phyloP scores from a whole-genome alignment of 208 protist species.

The Leishmania martiniquensis region DNA sequence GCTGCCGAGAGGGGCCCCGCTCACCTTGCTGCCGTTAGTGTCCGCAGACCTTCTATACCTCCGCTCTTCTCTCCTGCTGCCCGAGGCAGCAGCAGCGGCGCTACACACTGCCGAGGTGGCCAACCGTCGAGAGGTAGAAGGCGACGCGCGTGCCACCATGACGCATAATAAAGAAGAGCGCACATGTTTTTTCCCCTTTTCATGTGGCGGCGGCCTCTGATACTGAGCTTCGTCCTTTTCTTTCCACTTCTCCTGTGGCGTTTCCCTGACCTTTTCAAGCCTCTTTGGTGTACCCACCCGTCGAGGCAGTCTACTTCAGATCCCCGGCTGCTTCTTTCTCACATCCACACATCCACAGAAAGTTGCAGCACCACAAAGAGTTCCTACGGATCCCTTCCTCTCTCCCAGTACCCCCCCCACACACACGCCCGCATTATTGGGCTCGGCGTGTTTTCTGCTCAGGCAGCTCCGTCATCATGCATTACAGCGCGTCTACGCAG shows the following conservation, averaged over 20 bases:
- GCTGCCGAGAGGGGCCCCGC: not conserved
- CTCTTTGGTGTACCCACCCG: not conserved
- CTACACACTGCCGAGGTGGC: not conserved
- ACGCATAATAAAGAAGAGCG: not conserved
- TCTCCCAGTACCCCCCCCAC: not conserved
- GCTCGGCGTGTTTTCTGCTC: not conserved
- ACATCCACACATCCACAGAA: not conserved
- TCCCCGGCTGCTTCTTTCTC: not conserved
- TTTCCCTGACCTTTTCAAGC: not conserved
- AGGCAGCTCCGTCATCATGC: not conserved
- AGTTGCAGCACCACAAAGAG: not conserved
- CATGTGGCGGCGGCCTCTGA: not conserved
- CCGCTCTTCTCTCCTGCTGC: not conserved
- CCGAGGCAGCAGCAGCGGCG: not conserved
- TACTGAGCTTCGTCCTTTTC: not conserved
- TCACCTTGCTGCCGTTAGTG: not conserved
- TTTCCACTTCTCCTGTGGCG: not conserved
- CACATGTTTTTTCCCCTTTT: not conserved
- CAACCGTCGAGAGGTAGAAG: too few relatives aligned
- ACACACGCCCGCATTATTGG: not conserved
- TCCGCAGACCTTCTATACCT: not conserved
- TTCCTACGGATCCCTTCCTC: not conserved
- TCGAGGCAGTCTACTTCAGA: not conserved
- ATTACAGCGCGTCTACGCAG: slow-evolving; percentile 14
- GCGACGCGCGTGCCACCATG: not conserved